Evolutionary conservation across 2,329 filamentous ascomycete species (phyloP).

Genomic region (Orbilia ellipsospora): DNA sequence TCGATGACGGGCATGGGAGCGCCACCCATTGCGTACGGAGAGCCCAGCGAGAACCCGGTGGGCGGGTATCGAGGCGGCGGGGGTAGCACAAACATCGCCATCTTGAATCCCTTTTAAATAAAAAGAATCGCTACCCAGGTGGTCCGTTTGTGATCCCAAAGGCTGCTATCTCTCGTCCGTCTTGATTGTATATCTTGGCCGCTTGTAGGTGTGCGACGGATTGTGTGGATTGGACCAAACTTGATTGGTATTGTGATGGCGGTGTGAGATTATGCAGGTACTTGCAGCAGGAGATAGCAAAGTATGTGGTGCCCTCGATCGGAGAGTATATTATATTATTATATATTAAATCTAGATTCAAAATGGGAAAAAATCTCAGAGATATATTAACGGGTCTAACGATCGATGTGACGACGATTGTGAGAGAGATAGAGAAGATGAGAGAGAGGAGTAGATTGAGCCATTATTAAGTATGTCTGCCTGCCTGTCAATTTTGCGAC

Average conservation of each 20-base stretch:
- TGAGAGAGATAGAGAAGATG: not conserved
- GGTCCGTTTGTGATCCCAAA: slow-evolving; percentile 13
- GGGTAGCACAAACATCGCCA: slow-evolving; percentile 72
- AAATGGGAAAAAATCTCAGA: not conserved
- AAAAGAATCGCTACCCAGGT: not conserved
- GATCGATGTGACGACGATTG: no score
- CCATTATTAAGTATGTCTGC: slow-evolving; percentile 35
- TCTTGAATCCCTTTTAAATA: slow-evolving; percentile 10
- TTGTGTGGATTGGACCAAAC: no score
- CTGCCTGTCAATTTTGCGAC: slow-evolving; percentile 38
- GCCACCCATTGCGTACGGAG: slow-evolving; percentile 76
- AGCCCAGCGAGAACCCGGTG: slow-evolving; percentile 71
- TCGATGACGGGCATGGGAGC: slow-evolving; percentile 82
- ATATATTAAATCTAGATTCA: no score
- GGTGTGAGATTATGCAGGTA: slow-evolving; percentile 40
- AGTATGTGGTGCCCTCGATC: no score
- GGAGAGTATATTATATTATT: no score
- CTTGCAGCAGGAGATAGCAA: not conserved
- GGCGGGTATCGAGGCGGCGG: slow-evolving; percentile 86
- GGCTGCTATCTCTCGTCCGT: not conserved
- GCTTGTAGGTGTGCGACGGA: no score
- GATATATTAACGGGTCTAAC: not conserved
- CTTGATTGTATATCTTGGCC: no score
- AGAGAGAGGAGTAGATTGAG: slow-evolving; percentile 16
- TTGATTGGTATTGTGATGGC: slow-evolving; percentile 4